A percentile compares a stretch with the other conserved stretches of the same genome.
Evolutionary conservation across 371 early-diverging fungal species (phyloP).

Genomic region (Lichtheimia ornata): DNA sequence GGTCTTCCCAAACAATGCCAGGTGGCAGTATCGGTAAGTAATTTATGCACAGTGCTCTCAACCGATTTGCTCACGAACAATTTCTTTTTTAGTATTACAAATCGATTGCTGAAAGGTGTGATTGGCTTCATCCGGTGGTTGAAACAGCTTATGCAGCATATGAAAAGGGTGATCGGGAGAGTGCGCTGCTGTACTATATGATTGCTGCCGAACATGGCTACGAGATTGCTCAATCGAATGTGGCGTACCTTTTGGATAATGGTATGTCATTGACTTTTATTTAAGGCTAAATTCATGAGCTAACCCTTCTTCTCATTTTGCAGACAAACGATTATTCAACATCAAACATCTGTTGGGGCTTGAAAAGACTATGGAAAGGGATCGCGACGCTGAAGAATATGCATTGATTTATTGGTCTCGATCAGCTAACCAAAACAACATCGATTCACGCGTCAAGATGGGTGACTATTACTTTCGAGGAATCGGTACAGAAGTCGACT

Average conservation of each 20-base stretch:
- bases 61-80: neutral
- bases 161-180: constrained; percentile 65
- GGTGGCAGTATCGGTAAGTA: constrained; percentile 58
- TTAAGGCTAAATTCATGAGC: neutral
- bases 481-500: constrained; percentile 69
- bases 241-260: constrained; percentile 88
- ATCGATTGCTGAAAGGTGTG: constrained; percentile 80
- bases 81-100: constrained; percentile 65
- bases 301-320: neutral
- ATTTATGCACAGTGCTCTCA: neutral
- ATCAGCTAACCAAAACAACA: constrained; percentile 92
- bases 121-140: constrained; percentile 76
- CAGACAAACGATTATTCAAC: constrained; percentile 13
- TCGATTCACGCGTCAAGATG: constrained; percentile 87
- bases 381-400: constrained; percentile 21
- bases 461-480: constrained; percentile 95
- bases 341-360: constrained; percentile 6
- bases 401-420: constrained; percentile 92
- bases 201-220: constrained; percentile 86
- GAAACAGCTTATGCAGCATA: constrained; percentile 58
- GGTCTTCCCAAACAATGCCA: constrained; percentile 46
- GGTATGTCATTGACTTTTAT: constrained; percentile 29
- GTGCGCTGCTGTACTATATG: constrained; percentile 70
- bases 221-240: constrained; percentile 83
- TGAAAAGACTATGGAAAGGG: constrained; percentile 4